Conservation (phyloP, 2,329 filamentous ascomycete genomes). For the Pseudogymnoascus sp. region DNA sequence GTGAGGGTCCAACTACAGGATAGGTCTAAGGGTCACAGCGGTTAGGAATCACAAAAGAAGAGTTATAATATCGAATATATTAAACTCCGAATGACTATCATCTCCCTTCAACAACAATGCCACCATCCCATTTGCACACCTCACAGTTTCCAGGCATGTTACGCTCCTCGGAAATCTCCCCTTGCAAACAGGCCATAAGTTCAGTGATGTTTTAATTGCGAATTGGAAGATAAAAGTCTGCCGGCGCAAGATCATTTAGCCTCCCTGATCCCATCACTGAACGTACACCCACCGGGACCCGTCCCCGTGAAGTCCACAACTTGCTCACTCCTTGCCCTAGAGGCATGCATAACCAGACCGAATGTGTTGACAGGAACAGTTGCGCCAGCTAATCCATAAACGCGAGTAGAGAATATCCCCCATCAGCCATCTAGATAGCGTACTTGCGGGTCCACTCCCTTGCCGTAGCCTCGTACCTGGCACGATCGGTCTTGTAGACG, state of each 20-base stretch:
- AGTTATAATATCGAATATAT: conserved; percentile 7
- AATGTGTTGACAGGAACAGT: conserved; percentile 12
- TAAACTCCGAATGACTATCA: conserved; percentile 5
- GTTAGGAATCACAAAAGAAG: not conserved
- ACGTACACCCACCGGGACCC: conserved; percentile 8
- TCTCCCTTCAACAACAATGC: not conserved
- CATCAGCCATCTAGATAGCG: conserved; percentile 59
- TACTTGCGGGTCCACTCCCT: conserved; percentile 99
- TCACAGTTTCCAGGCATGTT: conserved; percentile 4
- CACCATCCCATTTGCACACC: conserved; percentile 8
- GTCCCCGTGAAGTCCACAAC: not conserved
- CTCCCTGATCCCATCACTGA: conserved; percentile 9
- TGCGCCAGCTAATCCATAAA: conserved; percentile 14
- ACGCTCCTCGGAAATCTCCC: not conserved
- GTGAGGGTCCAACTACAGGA: not conserved
- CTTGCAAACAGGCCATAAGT: conserved; percentile 5
- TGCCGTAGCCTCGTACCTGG: conserved; percentile 91
- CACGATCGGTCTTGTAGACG: conserved; percentile 98
- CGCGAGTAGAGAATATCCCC: conserved; percentile 9
- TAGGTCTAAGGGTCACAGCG: not conserved
- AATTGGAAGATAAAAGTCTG: conserved; percentile 8
- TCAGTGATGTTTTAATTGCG: conserved; percentile 9
- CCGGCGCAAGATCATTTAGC: conserved; percentile 9
- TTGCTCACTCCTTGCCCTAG: conserved; percentile 10
- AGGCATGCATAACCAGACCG: conserved; percentile 12